A percentile compares a stretch with the other conserved stretches of the same genome.
phyloP scores from a whole-genome alignment of 2,329 filamentous ascomycete genomes.

The Verticillium nubilum region DNA sequence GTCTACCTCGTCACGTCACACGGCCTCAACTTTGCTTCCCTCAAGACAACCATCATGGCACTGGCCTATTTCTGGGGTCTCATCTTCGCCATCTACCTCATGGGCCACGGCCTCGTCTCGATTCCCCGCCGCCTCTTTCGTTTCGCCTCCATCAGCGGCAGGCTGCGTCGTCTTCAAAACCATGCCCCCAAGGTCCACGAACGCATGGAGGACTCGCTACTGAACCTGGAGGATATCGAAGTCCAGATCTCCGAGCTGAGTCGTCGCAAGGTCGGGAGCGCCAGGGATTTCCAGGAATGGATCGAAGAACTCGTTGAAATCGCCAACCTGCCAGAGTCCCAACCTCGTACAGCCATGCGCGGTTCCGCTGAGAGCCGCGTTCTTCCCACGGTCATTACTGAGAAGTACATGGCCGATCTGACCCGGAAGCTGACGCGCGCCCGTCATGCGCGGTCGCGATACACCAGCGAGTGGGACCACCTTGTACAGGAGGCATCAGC shows the following conservation, averaged over 20 bases:
- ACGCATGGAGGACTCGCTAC: conserved; percentile 77
- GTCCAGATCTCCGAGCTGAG: conserved; percentile 73
- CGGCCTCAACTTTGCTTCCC: conserved; percentile 62
- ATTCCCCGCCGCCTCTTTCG: conserved; percentile 78
- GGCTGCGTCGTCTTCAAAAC: conserved; percentile 68
- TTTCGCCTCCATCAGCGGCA: conserved; percentile 69
- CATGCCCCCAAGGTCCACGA: conserved; percentile 81
- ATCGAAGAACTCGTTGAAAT: conserved; percentile 88
- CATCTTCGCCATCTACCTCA: conserved; percentile 87
- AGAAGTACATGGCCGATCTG: conserved; percentile 86
- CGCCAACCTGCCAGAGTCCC: conserved; percentile 61
- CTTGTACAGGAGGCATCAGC: conserved; percentile 69
- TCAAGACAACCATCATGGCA: conserved; percentile 87
- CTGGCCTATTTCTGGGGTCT: conserved; percentile 92
- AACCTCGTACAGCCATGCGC: conserved; percentile 35
- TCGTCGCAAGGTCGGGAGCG: conserved; percentile 73
- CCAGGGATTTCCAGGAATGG: conserved; percentile 79
- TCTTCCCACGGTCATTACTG: conserved; percentile 80
- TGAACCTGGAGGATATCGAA: conserved; percentile 76
- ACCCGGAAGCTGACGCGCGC: conserved; percentile 78
- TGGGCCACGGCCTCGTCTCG: conserved; percentile 94
- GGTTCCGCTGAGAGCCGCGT: conserved; percentile 37
- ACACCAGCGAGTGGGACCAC: conserved; percentile 78
- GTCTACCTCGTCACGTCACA: conserved; percentile 80
- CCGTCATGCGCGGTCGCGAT: conserved; percentile 76